Conservation (phyloP, 163 green algal species). For the Volvox carteri region DNA sequence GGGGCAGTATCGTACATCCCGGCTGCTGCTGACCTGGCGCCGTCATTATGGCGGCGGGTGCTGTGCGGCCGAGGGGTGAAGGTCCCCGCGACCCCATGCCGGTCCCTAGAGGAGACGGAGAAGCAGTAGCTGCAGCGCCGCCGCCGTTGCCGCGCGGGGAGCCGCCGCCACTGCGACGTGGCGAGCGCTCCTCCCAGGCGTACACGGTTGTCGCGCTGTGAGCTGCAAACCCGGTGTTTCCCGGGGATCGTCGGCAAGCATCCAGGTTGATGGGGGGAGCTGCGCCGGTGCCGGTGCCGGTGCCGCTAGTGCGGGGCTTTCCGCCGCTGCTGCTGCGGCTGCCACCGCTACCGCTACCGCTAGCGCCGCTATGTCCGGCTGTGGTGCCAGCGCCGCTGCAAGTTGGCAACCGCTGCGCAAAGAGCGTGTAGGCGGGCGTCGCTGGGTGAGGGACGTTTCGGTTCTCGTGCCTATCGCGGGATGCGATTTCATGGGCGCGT, state of each 20-base stretch:
- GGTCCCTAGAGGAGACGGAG: no score
- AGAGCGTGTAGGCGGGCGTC: slow-evolving; percentile 29
- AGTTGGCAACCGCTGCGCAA: background rate
- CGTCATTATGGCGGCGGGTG: no score
- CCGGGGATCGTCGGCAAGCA: background rate
- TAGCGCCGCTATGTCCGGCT: no score
- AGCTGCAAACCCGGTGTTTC: background rate
- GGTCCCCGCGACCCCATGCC: no score
- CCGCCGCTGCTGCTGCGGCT: background rate
- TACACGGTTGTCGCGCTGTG: background rate
- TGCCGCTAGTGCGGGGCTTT: no score
- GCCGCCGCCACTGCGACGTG: no score
- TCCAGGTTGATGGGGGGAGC: background rate
- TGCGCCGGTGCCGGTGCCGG: background rate
- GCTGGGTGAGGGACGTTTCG: background rate
- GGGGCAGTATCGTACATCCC: no score
- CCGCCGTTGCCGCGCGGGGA: background rate
- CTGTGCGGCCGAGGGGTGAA: no score
- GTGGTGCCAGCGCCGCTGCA: no score
- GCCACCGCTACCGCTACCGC: background rate
- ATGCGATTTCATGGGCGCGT: background rate
- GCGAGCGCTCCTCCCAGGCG: background rate
- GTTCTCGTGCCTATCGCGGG: background rate
- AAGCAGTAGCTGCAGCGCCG: no score
- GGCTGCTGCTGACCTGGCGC: no score